Evolutionary conservation across 768 basidiomycete species (phyloP).

Genomic region (Suillus spraguei): DNA sequence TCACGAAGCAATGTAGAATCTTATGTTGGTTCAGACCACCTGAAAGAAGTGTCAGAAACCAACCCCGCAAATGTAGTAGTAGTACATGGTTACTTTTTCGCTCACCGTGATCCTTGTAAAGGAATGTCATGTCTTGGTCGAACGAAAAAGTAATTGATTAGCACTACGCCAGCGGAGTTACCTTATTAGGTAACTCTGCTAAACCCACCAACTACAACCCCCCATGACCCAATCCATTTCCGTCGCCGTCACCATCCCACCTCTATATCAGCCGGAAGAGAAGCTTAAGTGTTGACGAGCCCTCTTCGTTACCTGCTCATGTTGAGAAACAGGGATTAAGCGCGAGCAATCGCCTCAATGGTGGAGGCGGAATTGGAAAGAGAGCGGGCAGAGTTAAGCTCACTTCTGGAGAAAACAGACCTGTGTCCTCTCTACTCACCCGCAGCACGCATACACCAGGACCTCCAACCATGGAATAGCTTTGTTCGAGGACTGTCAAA

Average conservation of each 20-base stretch:
- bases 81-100: too few relatives aligned
- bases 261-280: slow-evolving; percentile 50
- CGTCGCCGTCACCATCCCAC: slow-evolving; percentile 16
- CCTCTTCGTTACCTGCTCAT: slow-evolving; percentile 13
- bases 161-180: too few relatives aligned
- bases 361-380: not conserved
- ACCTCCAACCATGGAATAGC: slow-evolving; percentile 52
- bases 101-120: too few relatives aligned
- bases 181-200: too few relatives aligned
- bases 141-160: too few relatives aligned
- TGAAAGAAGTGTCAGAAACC: too few relatives aligned
- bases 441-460: slow-evolving; percentile 14
- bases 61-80: too few relatives aligned
- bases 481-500: slow-evolving; percentile 72
- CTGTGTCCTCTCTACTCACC: slow-evolving; percentile 8
- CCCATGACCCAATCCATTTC: not conserved
- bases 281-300: slow-evolving; percentile 69
- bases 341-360: not conserved
- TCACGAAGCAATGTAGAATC: too few relatives aligned
- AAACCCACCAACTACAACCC: not conserved
- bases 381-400: not conserved
- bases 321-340: not conserved
- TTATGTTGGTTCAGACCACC: too few relatives aligned
- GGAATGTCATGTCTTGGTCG: too few relatives aligned
- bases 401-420: slow-evolving; percentile 10